Base-by-base conservation (phyloP, 139 green algal species). In the Micractinium sp. region DNA sequence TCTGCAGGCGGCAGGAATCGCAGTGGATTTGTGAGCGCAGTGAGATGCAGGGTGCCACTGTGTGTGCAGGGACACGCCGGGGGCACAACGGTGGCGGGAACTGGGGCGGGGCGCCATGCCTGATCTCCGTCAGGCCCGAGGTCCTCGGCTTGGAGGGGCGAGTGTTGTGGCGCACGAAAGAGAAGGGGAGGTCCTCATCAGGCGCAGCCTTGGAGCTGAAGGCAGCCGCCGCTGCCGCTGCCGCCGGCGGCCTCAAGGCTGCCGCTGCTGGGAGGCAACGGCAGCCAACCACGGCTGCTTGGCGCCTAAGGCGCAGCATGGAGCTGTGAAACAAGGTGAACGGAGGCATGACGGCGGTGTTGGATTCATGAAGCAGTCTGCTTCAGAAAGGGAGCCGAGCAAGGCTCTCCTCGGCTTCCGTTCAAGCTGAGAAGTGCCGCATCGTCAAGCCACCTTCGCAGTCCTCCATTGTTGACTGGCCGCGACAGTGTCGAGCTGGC, bases 51-150 rank as follows among this genome's bases (percentile, higher is more conserved):
- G 33, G 15, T 81, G 36, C 3, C 33, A 33, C 36, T 81, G 75
- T 56, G 71, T 38, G 71, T 78, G 33, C 35, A 53, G 1, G 74
- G 14, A n/a, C 33, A 41, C n/a, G 35, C 71, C 3, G 67, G 12
- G 67, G 25, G n/a, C 3, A 27, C 13, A 22, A 0, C 19, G 33
- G 15, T 31, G 75, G 19, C 35, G 9, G 35, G 35, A 53, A n/a
- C 33, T 31, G 14, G 75, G 75, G 35, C 35, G 22, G 75, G 75
- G 29, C 29, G 47, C 47, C 76, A 20, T 9, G 25, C 82, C 82
- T 76, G 61, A 86, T 86, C 23, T 86, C 82, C 13, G 82, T 86
- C 12, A 86, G 82, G 0, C 82, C 82, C 9, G 25, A 63, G 14
- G 19, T 86, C 19, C 82, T 35, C 38, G 82, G 81, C 29, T 86